Conservation (phyloP, 2,329 filamentous ascomycete genomes). For the Diaporthe sp. region DNA sequence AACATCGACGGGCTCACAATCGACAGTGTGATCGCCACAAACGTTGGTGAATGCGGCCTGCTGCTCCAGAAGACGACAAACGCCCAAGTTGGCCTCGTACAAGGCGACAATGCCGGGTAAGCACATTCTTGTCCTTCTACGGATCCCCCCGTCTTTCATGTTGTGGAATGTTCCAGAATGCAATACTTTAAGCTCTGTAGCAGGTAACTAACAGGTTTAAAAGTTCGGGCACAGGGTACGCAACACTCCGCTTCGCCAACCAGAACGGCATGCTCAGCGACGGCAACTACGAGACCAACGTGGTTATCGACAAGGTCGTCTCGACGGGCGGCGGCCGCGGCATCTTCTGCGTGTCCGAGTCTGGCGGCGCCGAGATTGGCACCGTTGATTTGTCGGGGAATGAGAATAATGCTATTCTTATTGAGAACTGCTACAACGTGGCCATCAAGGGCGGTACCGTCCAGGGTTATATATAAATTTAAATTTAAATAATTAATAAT, state of each 20-base stretch:
- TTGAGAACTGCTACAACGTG: conserved; percentile 72
- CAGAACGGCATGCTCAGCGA: conserved; percentile 51
- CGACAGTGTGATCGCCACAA: conserved; percentile 63
- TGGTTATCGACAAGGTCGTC: conserved; percentile 65
- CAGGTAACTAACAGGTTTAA: no score
- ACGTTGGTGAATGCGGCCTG: conserved; percentile 68
- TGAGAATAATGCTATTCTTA: conserved; percentile 68
- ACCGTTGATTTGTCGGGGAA: conserved; percentile 65
- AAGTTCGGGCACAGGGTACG: conserved; percentile 63
- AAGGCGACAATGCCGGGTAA: conserved; percentile 66
- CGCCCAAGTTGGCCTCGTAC: conserved; percentile 65
- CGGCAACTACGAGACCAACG: conserved; percentile 65
- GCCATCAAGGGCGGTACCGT: conserved; percentile 64
- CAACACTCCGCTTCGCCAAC: conserved; percentile 70
- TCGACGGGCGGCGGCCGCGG: conserved; percentile 70
- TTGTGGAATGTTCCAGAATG: no score
- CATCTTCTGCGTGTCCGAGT: conserved; percentile 69
- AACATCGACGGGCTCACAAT: conserved; percentile 69
- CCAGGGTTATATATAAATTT: conserved; percentile 46
- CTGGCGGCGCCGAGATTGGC: conserved; percentile 64
- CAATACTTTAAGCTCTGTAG: no score
- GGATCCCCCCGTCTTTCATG: no score
- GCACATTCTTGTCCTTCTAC: no score
- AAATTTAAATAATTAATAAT: no score
- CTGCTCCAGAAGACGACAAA: conserved; percentile 68